phyloP scores from a whole-genome alignment of 495 filamentous ascomycete genomes.

The Lentithecium fluviatile region DNA sequence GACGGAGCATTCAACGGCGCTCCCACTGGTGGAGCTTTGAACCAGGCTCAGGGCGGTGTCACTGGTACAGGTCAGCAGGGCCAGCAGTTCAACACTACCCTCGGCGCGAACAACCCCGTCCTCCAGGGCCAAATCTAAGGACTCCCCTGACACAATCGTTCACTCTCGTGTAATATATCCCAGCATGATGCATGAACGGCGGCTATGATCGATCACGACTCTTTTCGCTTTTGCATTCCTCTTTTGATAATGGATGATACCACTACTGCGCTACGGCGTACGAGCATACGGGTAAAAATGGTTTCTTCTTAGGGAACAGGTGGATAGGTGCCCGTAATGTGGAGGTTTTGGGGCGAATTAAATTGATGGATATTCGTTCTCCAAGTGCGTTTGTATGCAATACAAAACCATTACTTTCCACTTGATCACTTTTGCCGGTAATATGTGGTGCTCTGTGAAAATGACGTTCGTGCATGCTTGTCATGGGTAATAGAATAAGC shows the following conservation, averaged over 20 bases:
- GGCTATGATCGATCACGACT: not conserved
- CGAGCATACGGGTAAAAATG: slow-evolving; percentile 3
- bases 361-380: too few species aligned
- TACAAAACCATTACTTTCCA: too few species aligned
- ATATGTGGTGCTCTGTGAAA: too few species aligned
- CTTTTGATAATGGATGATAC: slow-evolving; percentile 9
- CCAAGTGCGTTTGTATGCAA: too few species aligned
- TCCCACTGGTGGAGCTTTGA: slow-evolving; percentile 31
- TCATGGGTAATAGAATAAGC: too few species aligned
- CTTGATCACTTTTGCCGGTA: too few species aligned
- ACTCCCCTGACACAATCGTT: not conserved
- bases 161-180: not conserved
- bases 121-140: slow-evolving; percentile 46
- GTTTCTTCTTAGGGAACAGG: not conserved
- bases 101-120: slow-evolving; percentile 52
- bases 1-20: slow-evolving; percentile 46
- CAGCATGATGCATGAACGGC: not conserved
- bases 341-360: not conserved
- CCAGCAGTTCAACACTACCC: slow-evolving; percentile 39
- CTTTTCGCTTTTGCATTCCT: not conserved
- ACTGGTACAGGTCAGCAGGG: not conserved
- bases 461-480: too few species aligned
- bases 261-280: slow-evolving; percentile 5
- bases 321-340: not conserved
- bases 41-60: slow-evolving; percentile 6